Evolutionary conservation across 257 asterid genomes (phyloP).

Genomic region (Petunia secreta): DNA sequence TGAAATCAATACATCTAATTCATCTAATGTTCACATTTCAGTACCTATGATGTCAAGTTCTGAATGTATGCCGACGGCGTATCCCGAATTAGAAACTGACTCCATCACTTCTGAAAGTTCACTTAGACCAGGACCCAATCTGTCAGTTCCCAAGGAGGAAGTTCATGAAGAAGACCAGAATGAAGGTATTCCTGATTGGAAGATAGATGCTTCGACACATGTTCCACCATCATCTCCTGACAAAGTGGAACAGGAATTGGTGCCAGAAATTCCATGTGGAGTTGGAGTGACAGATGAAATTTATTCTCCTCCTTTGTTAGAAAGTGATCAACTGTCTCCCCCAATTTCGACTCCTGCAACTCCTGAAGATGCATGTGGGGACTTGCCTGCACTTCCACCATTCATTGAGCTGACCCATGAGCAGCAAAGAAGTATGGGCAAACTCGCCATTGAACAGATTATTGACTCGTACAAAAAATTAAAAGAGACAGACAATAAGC

Average conservation of each 20-base stretch:
- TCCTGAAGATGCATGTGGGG: conserved; percentile 55
- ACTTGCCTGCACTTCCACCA: conserved; percentile 64
- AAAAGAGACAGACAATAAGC: conserved; percentile 58
- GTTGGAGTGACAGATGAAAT: conserved; percentile 56
- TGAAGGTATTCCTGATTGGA: conserved; percentile 43
- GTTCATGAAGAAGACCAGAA: conserved; percentile 45
- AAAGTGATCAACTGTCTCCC: conserved; percentile 62
- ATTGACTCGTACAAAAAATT: conserved; percentile 64
- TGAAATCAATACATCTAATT: conserved; percentile 52
- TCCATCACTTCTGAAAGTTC: conserved; percentile 43
- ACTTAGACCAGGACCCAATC: conserved; percentile 38
- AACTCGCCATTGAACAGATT: conserved; percentile 71
- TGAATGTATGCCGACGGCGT: conserved; percentile 46
- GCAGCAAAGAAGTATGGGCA: conserved; percentile 55
- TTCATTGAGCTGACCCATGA: conserved; percentile 64
- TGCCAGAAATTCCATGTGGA: conserved; percentile 44
- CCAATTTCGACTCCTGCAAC: conserved; percentile 48
- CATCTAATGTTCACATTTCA: conserved; percentile 38
- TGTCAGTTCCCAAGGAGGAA: conserved; percentile 44
- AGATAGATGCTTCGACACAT: conserved; percentile 42
- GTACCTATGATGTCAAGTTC: conserved; percentile 40
- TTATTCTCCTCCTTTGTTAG: conserved; percentile 78
- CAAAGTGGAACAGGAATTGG: conserved; percentile 52
- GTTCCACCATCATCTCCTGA: conserved; percentile 42
- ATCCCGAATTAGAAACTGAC: conserved; percentile 52